These are phyloP conservation scores for Pseudogymnoascus pannorum DNA, from an alignment of 2,329 filamentous ascomycete genomes.

Conservation along the genomic window DNA sequence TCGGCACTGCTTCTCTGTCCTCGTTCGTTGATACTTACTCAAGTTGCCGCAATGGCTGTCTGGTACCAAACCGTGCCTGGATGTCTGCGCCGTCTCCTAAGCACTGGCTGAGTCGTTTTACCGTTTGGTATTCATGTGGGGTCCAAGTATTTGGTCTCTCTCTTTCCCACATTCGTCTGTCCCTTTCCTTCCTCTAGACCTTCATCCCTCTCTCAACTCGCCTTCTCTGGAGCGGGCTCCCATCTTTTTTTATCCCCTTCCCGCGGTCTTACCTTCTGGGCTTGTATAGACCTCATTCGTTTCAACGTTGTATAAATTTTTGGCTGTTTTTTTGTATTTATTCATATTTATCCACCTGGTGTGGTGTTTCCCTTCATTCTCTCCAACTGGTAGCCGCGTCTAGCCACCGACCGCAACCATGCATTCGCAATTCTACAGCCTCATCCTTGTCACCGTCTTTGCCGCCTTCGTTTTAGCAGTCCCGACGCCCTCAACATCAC, in stretches of 20 bases:
- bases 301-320: conserved; percentile 6
- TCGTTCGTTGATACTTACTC: conserved; percentile 4
- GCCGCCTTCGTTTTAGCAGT: neutral
- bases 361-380: neutral
- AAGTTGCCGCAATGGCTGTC: neutral
- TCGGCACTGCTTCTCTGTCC: neutral
- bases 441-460: conserved; percentile 6
- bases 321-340: neutral
- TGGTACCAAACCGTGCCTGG: neutral
- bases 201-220: conserved; percentile 2
- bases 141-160: neutral
- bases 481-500: conserved; percentile 3
- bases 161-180: conserved; percentile 4
- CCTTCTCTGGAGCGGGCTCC: conserved; percentile 5
- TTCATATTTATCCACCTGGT: neutral
- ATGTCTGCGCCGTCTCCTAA: neutral
- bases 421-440: neutral
- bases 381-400: neutral
- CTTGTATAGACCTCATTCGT: neutral
- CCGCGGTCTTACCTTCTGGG: neutral
- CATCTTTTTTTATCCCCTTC: neutral
- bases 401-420: neutral
- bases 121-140: neutral
- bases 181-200: neutral
- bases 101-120: conserved; percentile 1